Evolutionary conservation across 345 rosid species (phyloP), one percentile per base, ranked within the genome.

Genomic region (Clausena lansium): DNA sequence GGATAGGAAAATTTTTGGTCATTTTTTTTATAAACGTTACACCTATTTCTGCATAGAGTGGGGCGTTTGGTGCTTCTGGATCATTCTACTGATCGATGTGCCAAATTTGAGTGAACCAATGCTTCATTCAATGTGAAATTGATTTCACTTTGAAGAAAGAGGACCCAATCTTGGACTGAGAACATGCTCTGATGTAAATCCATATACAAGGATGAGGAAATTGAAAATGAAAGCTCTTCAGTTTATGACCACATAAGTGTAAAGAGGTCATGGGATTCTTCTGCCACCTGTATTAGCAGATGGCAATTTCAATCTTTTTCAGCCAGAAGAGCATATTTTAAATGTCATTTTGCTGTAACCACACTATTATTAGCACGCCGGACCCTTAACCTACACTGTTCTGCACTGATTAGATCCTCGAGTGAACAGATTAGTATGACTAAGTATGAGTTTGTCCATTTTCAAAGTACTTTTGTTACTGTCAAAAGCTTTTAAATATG

Each of bases 161-260:
- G 70, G 33, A 19, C 45, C 60, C 69, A 20, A 6, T 7, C 15
- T 9, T 17, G 19, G 70, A 65, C 11, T 30, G 35, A 20, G 14
- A n/a, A 57, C 11, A 54, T 28, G 69, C 27, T 35, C 61, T 45
- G 27, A 45, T 58, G 10, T 57, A 27, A 60, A 60, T 27, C 50
- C 70, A 57, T 36, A 25, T 0, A 45, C 7, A n/a, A n/a, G 5
- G 2, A 15, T 28, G 33, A 7, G 32, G 22, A 25, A 20, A 4
- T 15, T 76, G 86, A 82, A 78, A 80, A 74, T 39, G 86, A 81
- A 83, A 83, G 69, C 71, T 68, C 33, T 15, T 8, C n/a, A 70
- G 61, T 58, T 71, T 79, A 14, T 75, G 70, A 36, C 87, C 85
- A 80, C 85, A 68, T 11, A 61, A 22, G 58, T 81, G 82, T 79